Evolutionary conservation across 2,329 filamentous ascomycete species (phyloP).

Genomic region (Beauveria bassiana): DNA sequence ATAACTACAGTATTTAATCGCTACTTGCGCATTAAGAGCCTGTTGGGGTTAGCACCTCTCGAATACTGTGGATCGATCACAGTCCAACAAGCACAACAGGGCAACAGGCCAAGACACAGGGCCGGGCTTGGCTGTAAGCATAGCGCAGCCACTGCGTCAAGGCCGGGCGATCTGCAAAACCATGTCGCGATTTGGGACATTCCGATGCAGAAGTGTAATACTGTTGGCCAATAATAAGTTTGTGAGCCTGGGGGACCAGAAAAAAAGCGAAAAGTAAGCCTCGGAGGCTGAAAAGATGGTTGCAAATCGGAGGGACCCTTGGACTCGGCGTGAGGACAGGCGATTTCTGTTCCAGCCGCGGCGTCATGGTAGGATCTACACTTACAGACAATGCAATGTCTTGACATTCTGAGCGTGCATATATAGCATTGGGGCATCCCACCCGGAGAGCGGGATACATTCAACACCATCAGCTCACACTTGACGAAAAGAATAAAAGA

Average conservation of each 20-base stretch:
- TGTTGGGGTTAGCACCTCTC: neutral
- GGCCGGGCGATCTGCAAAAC: neutral
- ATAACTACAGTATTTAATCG: too few species aligned
- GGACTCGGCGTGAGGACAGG: neutral
- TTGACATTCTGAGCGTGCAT: neutral
- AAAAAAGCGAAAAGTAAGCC: neutral
- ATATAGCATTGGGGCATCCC: neutral
- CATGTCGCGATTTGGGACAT: neutral
- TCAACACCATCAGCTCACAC: too few species aligned
- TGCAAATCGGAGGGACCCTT: neutral
- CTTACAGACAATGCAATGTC: neutral
- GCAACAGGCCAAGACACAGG: neutral
- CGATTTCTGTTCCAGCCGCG: neutral
- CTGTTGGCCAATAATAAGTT: neutral
- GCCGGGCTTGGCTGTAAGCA: neutral
- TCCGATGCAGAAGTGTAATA: neutral
- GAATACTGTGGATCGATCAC: neutral
- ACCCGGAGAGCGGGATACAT: too few species aligned
- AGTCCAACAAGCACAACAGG: neutral
- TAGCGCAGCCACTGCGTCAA: conserved; percentile 2
- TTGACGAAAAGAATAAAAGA: too few species aligned
- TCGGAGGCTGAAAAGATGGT: neutral
- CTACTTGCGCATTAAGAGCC: neutral
- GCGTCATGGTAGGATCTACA: neutral
- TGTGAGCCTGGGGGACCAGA: neutral